These are phyloP conservation scores for Anethum foeniculum DNA, from an alignment of 140 eudicot genomes.

Conservation along the genomic window DNA sequence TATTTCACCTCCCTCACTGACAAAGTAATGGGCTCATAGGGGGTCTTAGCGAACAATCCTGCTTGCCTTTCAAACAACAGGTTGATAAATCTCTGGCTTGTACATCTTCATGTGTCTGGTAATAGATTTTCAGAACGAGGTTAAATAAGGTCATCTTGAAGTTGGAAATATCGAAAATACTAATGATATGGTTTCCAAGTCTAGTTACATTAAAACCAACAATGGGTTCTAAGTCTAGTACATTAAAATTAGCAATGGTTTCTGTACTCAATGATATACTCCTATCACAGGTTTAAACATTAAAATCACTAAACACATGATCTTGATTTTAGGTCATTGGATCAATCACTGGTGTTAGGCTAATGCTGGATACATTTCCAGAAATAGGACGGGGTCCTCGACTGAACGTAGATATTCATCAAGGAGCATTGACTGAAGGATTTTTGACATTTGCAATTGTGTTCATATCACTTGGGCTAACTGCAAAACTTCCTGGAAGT, in stretches of 20 bases:
- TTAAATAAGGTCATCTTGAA: neutral
- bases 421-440: slow-evolving; percentile 88
- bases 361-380: slow-evolving; percentile 53
- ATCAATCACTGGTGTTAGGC: slow-evolving; percentile 58
- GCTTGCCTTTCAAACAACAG: neutral
- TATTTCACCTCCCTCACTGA: neutral
- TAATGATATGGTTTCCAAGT: neutral
- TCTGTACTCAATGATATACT: neutral
- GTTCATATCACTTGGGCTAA: slow-evolving; percentile 39
- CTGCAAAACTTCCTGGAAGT: slow-evolving; percentile 55
- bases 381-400: slow-evolving; percentile 68
- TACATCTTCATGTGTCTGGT: neutral
- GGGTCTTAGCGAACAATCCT: neutral
- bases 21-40: neutral
- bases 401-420: slow-evolving; percentile 61
- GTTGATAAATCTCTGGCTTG: neutral
- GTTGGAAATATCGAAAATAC: neutral
- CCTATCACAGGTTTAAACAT: neutral
- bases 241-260: neutral
- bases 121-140: neutral
- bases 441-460: slow-evolving; percentile 62
- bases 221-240: neutral
- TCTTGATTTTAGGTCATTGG: slow-evolving; percentile 59
- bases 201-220: neutral
- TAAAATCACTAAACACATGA: neutral